Conservation (phyloP, 352 stramenopile species). For the Phytopythium cucurbitacearum region DNA sequence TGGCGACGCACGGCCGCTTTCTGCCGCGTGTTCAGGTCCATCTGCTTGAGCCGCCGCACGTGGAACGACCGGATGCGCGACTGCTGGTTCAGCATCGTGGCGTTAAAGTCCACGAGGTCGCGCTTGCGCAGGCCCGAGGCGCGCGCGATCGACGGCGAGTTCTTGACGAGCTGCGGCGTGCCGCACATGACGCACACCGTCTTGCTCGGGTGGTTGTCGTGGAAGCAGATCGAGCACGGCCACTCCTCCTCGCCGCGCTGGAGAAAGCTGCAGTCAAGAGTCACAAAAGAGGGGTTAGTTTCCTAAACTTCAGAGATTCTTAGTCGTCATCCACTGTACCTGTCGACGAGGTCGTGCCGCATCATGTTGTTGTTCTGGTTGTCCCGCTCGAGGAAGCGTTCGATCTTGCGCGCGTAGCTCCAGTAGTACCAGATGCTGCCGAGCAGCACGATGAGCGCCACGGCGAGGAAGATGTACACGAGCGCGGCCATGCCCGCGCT, state of each 20-base stretch:
- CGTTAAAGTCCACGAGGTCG: conserved; percentile 56
- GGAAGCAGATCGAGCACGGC: conserved; percentile 86
- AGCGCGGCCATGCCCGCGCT: conserved; percentile 58
- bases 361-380: conserved; percentile 90
- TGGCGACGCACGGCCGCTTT: conserved; percentile 75
- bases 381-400: conserved; percentile 76
- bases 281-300: conserved; percentile 3
- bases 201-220: conserved; percentile 84
- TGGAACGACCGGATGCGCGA: conserved; percentile 81
- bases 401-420: conserved; percentile 85
- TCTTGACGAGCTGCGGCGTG: conserved; percentile 61
- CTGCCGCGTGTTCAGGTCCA: conserved; percentile 76
- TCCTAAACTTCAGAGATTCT: not conserved
- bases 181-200: conserved; percentile 81
- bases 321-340: conserved; percentile 9
- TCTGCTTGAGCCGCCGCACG: conserved; percentile 80
- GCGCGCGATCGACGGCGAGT: conserved; percentile 57
- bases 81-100: conserved; percentile 77
- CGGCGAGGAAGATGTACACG: conserved; percentile 72
- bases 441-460: conserved; percentile 66
- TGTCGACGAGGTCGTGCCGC: conserved; percentile 81
- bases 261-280: conserved; percentile 37
- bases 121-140: conserved; percentile 66
- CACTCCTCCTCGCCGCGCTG: conserved; percentile 77
- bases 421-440: conserved; percentile 85